Percentiles rank a stretch among this genome's conserved stretches.
Evolutionary conservation across 306 rosid species (phyloP).

Genomic region (Prunus mume): DNA sequence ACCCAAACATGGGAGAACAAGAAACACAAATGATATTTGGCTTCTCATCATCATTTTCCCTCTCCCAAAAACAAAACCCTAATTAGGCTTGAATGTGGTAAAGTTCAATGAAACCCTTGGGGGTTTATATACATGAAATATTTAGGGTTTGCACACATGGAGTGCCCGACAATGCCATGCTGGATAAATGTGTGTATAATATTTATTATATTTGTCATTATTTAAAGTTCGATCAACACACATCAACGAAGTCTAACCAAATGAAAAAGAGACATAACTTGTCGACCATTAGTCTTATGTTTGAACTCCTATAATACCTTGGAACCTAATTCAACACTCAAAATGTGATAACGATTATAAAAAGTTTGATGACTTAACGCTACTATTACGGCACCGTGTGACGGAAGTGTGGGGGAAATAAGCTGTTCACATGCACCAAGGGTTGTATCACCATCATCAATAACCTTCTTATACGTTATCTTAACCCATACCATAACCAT

Average conservation of each 20-base stretch:
- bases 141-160: slow-evolving; percentile 11
- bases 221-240: background rate
- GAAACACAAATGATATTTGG: slow-evolving; percentile 5
- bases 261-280: too few species aligned
- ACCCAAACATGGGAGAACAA: slow-evolving; percentile 25
- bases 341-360: too few species aligned
- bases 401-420: slow-evolving; percentile 30
- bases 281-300: fast-evolving
- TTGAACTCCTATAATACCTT: too few species aligned
- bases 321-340: too few species aligned
- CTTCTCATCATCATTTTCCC: slow-evolving; percentile 29
- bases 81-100: slow-evolving; percentile 1
- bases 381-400: slow-evolving; percentile 47
- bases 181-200: background rate
- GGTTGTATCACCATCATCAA: background rate
- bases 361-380: background rate
- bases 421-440: slow-evolving; percentile 52
- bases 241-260: too few species aligned
- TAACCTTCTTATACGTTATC: slow-evolving; percentile 25
- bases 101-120: background rate
- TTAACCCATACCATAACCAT: background rate
- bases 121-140: slow-evolving; percentile 12
- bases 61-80: slow-evolving; percentile 7
- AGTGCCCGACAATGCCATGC: slow-evolving; percentile 7
- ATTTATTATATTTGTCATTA: background rate